These are phyloP conservation scores for Delitschia confertaspora DNA, from an alignment of 495 filamentous ascomycete genomes.

Conservation along the genomic window DNA sequence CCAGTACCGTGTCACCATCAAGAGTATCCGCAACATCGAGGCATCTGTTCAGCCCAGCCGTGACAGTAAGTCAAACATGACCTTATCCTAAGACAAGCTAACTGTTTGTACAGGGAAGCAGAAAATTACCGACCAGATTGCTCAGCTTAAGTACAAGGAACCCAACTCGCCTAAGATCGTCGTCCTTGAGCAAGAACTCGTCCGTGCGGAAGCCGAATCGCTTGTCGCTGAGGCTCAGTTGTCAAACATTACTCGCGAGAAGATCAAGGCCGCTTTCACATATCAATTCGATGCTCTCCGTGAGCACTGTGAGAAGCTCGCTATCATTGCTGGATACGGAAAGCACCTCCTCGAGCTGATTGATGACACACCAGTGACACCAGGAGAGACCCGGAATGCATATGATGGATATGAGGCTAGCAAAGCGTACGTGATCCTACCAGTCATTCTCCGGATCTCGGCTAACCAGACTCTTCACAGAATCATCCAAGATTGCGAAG, in stretches of 20 bases:
- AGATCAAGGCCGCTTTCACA: conserved; percentile 94
- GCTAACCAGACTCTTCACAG: conserved; percentile 32
- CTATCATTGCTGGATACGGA: conserved; percentile 93
- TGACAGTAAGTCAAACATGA: conserved; percentile 59
- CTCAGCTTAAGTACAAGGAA: conserved; percentile 98
- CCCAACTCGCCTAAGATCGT: conserved; percentile 95
- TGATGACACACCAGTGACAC: conserved; percentile 93
- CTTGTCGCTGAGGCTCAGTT: conserved; percentile 95
- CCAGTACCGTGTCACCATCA: conserved; percentile 97
- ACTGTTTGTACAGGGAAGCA: conserved; percentile 63
- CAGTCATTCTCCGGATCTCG: not conserved
- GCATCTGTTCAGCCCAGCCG: conserved; percentile 95
- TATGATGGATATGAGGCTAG: conserved; percentile 98
- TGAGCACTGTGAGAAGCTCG: conserved; percentile 97
- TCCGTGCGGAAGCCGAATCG: conserved; percentile 96
- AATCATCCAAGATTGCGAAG: conserved; percentile 98
- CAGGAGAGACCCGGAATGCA: conserved; percentile 88
- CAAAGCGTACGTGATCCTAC: conserved; percentile 53
- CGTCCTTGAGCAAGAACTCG: conserved; percentile 95
- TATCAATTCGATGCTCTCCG: conserved; percentile 97
- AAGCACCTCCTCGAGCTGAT: conserved; percentile 94
- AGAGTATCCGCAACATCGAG: conserved; percentile 98
- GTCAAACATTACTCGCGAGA: conserved; percentile 98
- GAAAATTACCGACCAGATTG: conserved; percentile 98
- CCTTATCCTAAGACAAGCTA: too few relatives aligned